Evolutionary conservation across 2,329 filamentous ascomycete species (phyloP).

Genomic region (Fusarium sp.): DNA sequence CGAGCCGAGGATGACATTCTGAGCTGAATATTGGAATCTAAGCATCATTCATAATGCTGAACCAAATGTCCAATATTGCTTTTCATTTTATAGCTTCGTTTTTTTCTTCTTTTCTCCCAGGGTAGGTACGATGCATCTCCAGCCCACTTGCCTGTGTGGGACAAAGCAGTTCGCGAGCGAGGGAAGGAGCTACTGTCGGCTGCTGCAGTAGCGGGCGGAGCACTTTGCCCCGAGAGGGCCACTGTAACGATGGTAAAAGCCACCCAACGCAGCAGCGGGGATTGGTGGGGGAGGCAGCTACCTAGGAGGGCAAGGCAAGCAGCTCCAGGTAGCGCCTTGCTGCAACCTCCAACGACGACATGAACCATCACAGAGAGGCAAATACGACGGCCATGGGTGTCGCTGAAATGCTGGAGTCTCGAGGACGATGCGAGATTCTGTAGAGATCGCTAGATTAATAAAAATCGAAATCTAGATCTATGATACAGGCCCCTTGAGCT

Average conservation of each 20-base stretch:
- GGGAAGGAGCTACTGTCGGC: constrained; percentile 37
- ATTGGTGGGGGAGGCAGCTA: constrained; percentile 39
- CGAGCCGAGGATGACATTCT: constrained; percentile 4
- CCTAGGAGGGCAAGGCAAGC: constrained; percentile 25
- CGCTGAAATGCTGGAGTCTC: neutral
- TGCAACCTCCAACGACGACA: neutral
- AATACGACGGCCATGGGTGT: neutral
- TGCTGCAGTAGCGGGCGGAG: constrained; percentile 41
- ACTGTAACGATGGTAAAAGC: constrained; percentile 31
- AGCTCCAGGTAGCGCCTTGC: constrained; percentile 12
- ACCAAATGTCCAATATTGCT: neutral
- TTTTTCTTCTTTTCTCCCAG: neutral
- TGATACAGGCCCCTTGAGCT: neutral
- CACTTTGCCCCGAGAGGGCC: constrained; percentile 41
- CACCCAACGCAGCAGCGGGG: constrained; percentile 32
- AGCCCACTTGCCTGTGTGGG: constrained; percentile 12
- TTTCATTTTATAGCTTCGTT: neutral
- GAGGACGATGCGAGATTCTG: neutral
- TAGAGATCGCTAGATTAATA: neutral
- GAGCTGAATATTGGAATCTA: constrained; percentile 3
- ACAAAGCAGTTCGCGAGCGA: constrained; percentile 31
- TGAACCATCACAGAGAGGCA: neutral
- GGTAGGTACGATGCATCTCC: constrained; percentile 18
- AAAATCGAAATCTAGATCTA: neutral
- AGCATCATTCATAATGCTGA: neutral